phyloP scores from a whole-genome alignment of 495 filamentous ascomycete species.

The Venustampulla echinocandica region DNA sequence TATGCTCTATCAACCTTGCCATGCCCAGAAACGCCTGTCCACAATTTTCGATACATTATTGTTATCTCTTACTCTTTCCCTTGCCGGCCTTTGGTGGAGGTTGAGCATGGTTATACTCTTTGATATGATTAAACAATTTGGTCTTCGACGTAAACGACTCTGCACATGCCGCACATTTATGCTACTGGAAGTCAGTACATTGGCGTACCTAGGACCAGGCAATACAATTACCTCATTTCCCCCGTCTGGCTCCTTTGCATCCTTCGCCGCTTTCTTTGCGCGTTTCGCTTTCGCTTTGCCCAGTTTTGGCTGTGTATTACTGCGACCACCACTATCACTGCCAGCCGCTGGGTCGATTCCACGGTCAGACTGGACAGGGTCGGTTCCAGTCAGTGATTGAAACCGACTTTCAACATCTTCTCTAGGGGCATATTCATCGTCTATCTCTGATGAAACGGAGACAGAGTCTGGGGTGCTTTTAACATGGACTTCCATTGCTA shows the following conservation, averaged over 20 bases:
- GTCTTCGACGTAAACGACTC: slow-evolving; percentile 56
- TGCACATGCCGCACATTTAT: slow-evolving; percentile 54
- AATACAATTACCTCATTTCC: slow-evolving; percentile 16
- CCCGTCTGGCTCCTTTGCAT: slow-evolving; percentile 34
- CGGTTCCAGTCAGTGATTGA: slow-evolving; percentile 4
- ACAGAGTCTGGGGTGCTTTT: neutral
- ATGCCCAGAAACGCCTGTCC: neutral
- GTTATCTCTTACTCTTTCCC: slow-evolving; percentile 14
- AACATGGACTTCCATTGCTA: neutral
- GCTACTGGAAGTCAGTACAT: slow-evolving; percentile 21
- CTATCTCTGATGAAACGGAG: slow-evolving; percentile 8
- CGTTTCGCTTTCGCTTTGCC: slow-evolving; percentile 87
- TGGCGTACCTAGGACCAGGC: neutral
- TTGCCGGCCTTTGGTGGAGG: slow-evolving; percentile 6
- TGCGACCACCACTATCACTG: slow-evolving; percentile 11
- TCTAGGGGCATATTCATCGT: slow-evolving; percentile 40
- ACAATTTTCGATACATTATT: neutral
- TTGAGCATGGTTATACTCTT: slow-evolving; percentile 32
- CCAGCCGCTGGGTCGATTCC: neutral
- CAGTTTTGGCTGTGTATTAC: slow-evolving; percentile 26
- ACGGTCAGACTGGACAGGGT: neutral
- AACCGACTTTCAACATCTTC: slow-evolving; percentile 34
- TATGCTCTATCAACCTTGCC: slow-evolving; percentile 1
- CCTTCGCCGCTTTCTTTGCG: slow-evolving; percentile 67
- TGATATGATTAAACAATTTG: slow-evolving; percentile 66